Evolutionary conservation across 176 grass and related monocot species (phyloP).

Genomic region (Bothriochloa decipiens): DNA sequence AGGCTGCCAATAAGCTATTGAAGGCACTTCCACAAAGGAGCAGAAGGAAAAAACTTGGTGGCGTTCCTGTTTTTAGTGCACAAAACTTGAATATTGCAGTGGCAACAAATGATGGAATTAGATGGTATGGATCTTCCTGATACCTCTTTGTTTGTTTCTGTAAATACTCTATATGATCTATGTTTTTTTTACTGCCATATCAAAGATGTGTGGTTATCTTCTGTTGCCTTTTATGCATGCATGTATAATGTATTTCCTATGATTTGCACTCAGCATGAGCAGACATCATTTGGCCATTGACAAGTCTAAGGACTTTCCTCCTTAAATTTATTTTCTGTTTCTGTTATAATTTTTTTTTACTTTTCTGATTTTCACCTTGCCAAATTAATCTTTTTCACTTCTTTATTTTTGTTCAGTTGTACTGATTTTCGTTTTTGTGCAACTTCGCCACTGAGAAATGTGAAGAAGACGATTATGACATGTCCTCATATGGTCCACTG

Average conservation of each 20-base stretch:
- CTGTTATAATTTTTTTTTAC: not conserved
- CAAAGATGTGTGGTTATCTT: not conserved
- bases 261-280: not conserved
- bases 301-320: not conserved
- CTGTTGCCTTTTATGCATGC: not conserved
- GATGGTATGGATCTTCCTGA: constrained; percentile 68
- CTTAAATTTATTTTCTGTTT: constrained; percentile 3
- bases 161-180: not conserved
- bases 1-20: constrained; percentile 82
- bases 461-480: not conserved
- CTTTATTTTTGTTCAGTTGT: not conserved
- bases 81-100: constrained; percentile 97
- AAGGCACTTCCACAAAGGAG: constrained; percentile 68
- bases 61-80: constrained; percentile 89
- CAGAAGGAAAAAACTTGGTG: constrained; percentile 70
- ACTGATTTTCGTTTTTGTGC: not conserved
- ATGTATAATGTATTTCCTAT: constrained; percentile 7
- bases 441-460: constrained; percentile 10
- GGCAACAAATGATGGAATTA: constrained; percentile 91
- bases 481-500: constrained; percentile 3
- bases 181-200: not conserved
- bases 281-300: constrained; percentile 24
- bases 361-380: constrained; percentile 1
- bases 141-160: not conserved
- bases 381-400: not conserved